Percentiles rank a stretch among this genome's conserved stretches.
These are phyloP conservation scores for Adansonia gregorii DNA, from an alignment of 441 rosid genomes.

Conservation along the genomic window DNA sequence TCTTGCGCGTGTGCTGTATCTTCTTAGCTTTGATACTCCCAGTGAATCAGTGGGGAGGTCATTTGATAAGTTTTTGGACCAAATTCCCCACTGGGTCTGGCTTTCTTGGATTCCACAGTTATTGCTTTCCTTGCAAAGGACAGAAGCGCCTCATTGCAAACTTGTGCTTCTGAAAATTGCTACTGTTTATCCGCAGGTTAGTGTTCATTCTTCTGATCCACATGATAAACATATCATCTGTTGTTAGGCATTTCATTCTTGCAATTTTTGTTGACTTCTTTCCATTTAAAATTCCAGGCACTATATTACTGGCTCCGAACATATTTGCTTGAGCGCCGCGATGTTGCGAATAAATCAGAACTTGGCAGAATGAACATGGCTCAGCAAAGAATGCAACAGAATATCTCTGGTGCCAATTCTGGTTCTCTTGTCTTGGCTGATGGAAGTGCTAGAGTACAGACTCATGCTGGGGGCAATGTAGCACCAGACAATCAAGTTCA, in stretches of 20 bases:
- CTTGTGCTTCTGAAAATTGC: conserved; percentile 90
- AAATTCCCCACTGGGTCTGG: conserved; percentile 60
- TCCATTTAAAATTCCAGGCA: conserved; percentile 56
- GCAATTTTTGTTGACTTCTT: conserved; percentile 32
- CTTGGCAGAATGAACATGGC: conserved; percentile 73
- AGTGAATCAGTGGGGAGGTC: conserved; percentile 95
- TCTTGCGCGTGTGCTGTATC: conserved; percentile 94
- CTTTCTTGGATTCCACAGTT: conserved; percentile 48
- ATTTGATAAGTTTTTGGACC: conserved; percentile 92
- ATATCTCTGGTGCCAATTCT: conserved; percentile 50
- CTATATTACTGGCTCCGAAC: conserved; percentile 98
- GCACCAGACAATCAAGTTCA: conserved; percentile 69
- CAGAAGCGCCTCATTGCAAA: conserved; percentile 98
- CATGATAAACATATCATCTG: background rate
- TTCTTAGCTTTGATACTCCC: conserved; percentile 95
- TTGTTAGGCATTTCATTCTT: conserved; percentile 14
- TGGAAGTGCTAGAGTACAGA: conserved; percentile 54
- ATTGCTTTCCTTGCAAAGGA: conserved; percentile 95
- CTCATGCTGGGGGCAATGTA: conserved; percentile 59
- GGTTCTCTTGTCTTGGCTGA: conserved; percentile 61
- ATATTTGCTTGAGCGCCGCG: conserved; percentile 97
- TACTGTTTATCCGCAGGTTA: conserved; percentile 88
- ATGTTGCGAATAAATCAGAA: conserved; percentile 92
- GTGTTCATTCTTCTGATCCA: conserved; percentile 12
- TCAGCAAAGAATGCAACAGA: conserved; percentile 93